Base-by-base conservation (phyloP, 2,329 filamentous ascomycete genomes). In the Penicillium sp. region DNA sequence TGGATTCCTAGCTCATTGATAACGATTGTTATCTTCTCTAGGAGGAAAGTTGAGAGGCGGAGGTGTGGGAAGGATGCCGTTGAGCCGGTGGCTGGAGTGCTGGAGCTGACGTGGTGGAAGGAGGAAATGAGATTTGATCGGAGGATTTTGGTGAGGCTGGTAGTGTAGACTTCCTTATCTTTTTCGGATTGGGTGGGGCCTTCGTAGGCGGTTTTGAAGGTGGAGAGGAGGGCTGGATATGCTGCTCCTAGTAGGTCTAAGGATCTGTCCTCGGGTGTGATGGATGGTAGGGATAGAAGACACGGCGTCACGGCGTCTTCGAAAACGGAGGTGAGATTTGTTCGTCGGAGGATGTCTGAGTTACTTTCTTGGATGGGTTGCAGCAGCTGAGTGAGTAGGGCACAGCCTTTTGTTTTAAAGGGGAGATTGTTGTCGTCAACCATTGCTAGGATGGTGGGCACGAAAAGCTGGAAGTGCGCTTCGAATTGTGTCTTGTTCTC, bases 241-340 rank as follows among this genome's bases (percentile, higher is more conserved):
- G 88, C 85, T 7, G 81, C 78, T 6, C 72, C 67, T 1, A 96
- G 80, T 3, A 97, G 75, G 1, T 69, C 66, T 2, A 89, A 68
- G 4, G 89, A 89, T 54, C 94, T 89, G 0, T 80, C 69, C 66
- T 90, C 88, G 0, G 89, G 85, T 0, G 90, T 96, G 40, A 96
- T 77, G 13, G 81, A 85, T 0, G 93, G 92, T 6, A 96, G 79
- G 65, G 86, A 89, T 8, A 88, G 80, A n/a, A 96, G 81, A 35
- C 86, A 85, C 0, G 90, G 89, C 16, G 66, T 69, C 34, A 79
- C 60, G 24, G 76, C 76, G 40, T 78, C 75, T 64, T 76, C 69
- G 57, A 79, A 79, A 52, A 79, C 76, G 2, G 76, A 75, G 26
- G 71, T 71, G 16, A 79, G 68, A 52, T 78, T 78, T 8, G 75